These are phyloP conservation scores for Yamadazyma taylorii DNA, from an alignment of 1,139 yeast species.

Conservation along the genomic window DNA sequence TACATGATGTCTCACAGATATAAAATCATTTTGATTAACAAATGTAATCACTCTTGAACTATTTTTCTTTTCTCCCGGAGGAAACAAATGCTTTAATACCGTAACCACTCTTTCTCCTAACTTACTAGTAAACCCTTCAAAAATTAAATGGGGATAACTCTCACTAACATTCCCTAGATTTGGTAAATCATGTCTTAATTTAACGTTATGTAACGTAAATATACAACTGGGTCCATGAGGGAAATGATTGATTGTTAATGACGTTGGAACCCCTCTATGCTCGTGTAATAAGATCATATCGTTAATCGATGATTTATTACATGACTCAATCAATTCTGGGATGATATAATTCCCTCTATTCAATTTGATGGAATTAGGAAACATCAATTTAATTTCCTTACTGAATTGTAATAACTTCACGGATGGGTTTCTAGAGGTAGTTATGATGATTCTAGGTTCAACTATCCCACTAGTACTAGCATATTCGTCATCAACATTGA, in stretches of 20 bases:
- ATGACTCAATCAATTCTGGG: constrained; percentile 82
- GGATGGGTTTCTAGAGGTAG: constrained; percentile 92
- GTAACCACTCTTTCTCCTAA: constrained; percentile 83
- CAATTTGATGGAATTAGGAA: constrained; percentile 85
- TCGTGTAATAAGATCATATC: constrained; percentile 89
- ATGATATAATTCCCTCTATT: constrained; percentile 92
- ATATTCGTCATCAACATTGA: constrained; percentile 83
- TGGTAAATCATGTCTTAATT: constrained; percentile 86
- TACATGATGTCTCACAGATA: constrained; percentile 92
- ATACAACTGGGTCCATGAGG: constrained; percentile 98
- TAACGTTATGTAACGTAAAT: constrained; percentile 92
- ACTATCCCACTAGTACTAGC: constrained; percentile 80
- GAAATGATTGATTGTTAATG: constrained; percentile 87
- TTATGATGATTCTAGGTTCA: constrained; percentile 91
- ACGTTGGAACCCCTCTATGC: constrained; percentile 97
- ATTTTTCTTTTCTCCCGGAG: constrained; percentile 95
- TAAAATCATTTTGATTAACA: constrained; percentile 86
- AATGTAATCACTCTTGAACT: constrained; percentile 88
- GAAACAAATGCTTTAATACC: constrained; percentile 83
- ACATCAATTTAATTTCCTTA: constrained; percentile 83
- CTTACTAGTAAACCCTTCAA: constrained; percentile 84
- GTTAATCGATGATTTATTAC: constrained; percentile 66
- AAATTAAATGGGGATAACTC: constrained; percentile 89
- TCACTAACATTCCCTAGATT: constrained; percentile 87
- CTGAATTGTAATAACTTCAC: constrained; percentile 85